Percentiles rank a stretch among this genome's conserved stretches.
Conservation (phyloP, 2,329 filamentous ascomycete species). For the Stachybotrys chlorohalonatus region DNA sequence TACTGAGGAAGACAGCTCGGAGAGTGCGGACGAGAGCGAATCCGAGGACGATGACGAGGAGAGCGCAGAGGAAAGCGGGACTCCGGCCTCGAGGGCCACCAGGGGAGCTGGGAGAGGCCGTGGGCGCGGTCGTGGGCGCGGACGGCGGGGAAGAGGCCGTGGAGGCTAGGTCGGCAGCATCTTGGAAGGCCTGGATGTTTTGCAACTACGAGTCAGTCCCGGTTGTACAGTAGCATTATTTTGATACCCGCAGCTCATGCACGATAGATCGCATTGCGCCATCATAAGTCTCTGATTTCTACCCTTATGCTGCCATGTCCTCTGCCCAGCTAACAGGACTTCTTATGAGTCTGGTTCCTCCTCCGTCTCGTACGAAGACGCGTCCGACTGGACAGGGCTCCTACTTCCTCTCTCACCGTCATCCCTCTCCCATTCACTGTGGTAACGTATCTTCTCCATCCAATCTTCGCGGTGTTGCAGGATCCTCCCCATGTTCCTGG, state of each 20-base stretch:
- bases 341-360: no score
- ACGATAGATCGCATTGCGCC: no score
- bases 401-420: neutral
- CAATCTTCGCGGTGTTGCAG: constrained; percentile 28
- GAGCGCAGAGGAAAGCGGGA: constrained; percentile 25
- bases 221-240: neutral
- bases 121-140: constrained; percentile 19
- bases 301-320: no score
- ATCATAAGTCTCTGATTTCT: no score
- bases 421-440: constrained; percentile 32
- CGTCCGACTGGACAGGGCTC: constrained; percentile 1
- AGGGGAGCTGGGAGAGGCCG: constrained; percentile 26
- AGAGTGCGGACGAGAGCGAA: constrained; percentile 1
- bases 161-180: neutral
- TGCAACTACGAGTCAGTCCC: neutral
- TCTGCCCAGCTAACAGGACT: no score
- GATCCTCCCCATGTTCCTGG: constrained; percentile 23
- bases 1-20: constrained; percentile 13
- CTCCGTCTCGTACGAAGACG: neutral
- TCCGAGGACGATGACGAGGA: constrained; percentile 20
- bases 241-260: neutral
- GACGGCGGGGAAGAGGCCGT: constrained; percentile 20
- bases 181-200: neutral
- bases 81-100: constrained; percentile 26
- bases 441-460: constrained; percentile 25